Evolutionary conservation across 83 land plant genomes (phyloP).

Genomic region (Diphasiastrum complanatum): DNA sequence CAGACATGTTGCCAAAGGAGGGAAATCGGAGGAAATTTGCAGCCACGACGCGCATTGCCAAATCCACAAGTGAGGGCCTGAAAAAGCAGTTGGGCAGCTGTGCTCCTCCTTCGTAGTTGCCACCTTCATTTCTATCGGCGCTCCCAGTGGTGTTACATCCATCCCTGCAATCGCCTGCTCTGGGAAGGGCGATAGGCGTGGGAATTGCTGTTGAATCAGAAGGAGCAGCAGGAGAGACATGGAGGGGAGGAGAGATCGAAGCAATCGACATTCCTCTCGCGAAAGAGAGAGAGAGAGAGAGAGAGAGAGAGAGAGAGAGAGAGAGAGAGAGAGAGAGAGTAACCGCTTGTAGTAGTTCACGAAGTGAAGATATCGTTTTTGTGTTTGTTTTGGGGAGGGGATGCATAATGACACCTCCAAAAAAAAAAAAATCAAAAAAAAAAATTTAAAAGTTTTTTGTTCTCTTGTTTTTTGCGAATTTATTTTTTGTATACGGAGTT

Average conservation of each 20-base stretch:
- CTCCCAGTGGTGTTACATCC: background rate
- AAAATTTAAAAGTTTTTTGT: no score
- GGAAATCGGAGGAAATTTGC: slow-evolving; percentile 7
- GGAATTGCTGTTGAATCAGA: background rate
- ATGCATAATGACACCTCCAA: no score
- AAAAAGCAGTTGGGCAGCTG: background rate
- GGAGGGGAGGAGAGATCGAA: background rate
- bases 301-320: no score
- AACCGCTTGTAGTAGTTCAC: no score
- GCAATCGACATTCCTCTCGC: background rate
- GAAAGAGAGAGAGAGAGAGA: background rate
- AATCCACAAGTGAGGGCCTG: slow-evolving; percentile 14
- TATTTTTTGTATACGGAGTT: no score
- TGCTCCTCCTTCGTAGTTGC: background rate
- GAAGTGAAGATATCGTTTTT: no score
- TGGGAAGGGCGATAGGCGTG: background rate
- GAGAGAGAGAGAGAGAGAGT: no score
- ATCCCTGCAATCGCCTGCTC: background rate
- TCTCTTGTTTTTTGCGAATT: no score
- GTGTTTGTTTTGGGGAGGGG: no score
- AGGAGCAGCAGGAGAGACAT: background rate
- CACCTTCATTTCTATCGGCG: background rate
- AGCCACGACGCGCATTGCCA: slow-evolving; percentile 8
- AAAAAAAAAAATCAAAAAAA: no score
- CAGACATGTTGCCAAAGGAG: slow-evolving; percentile 5